Base-by-base conservation (phyloP, 2,329 filamentous ascomycete species). In the Colletotrichum salicis region DNA sequence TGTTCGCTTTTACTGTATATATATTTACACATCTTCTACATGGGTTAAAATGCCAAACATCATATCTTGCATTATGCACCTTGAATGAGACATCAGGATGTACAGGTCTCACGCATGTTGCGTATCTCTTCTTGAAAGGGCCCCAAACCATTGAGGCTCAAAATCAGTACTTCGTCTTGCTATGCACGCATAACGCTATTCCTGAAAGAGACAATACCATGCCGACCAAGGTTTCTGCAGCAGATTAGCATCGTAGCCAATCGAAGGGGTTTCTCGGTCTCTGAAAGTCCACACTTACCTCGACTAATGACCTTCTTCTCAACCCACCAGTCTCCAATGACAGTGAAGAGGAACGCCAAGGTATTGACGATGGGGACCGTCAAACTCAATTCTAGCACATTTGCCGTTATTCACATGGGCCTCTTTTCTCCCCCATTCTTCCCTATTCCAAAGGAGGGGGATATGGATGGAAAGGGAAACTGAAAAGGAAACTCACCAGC, bases 321-420 rank as follows among this genome's bases (percentile, higher is more conserved):
- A 1, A 96, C 94, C 86, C 92, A 97, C 95, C 95, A 98, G 77
- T 98, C 96, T 1, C 95, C 96, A 13, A 98, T 78, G 2, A 98
- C 95, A 0, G 96, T 98, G 79, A 98, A 98, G n/a, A 98, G 82
- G 76, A 98, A 98, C 0, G 96, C 96, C 78, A 97, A 84, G 0
- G 95, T 97, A 78, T 98, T 98, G 1, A 96, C 95, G 74, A 98
- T 96, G 1, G 96, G 96, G 1, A 98, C 95, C 2, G 95, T 98
- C 74, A 98, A 85, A 79, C 95, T 97, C 76, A 98, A 80, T 82
- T 98, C 96, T 96, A 10, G 33, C 24, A 22, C 35, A 3, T 5
- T 12, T 8, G 27, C 31, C 60, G n/a, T 56, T 5, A 48, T 22
- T 48, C 19, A 48, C 63, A 56, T 15, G 27, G 45, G 8, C 19